These are phyloP conservation scores for Aegilops speltoides DNA, from an alignment of 176 grass and related monocot genomes.

Conservation along the genomic window DNA sequence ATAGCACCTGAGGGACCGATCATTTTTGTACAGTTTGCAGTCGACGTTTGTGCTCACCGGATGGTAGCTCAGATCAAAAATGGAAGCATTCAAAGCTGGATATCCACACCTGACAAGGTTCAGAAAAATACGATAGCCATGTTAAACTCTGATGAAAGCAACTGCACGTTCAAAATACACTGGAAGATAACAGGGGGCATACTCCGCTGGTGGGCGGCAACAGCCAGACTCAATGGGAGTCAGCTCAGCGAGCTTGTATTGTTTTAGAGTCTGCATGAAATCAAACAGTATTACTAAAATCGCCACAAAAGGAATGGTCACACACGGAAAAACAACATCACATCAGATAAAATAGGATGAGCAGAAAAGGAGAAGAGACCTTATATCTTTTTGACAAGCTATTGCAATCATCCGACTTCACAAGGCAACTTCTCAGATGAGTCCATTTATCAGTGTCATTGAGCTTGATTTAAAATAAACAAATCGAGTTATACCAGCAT, in stretches of 20 bases:
- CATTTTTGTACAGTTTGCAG: constrained; percentile 92
- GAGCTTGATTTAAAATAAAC: constrained; percentile 44
- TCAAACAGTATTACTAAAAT: constrained; percentile 19
- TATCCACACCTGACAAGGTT: constrained; percentile 72
- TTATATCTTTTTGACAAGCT: constrained; percentile 87
- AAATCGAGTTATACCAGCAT: constrained; percentile 1
- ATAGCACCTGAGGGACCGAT: constrained; percentile 59
- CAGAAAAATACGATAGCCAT: neutral
- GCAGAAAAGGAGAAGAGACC: constrained; percentile 37
- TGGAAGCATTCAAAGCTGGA: constrained; percentile 74
- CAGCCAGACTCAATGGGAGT: constrained; percentile 90
- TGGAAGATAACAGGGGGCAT: constrained; percentile 23
- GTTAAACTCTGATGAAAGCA: neutral
- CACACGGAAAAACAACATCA: neutral
- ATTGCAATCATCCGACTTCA: constrained; percentile 91
- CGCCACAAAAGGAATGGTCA: neutral
- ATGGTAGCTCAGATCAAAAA: constrained; percentile 86
- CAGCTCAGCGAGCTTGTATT: constrained; percentile 83
- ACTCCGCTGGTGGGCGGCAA: constrained; percentile 89
- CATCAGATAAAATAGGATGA: neutral
- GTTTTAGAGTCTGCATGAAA: constrained; percentile 62
- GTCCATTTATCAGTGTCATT: constrained; percentile 80
- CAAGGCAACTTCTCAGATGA: constrained; percentile 86
- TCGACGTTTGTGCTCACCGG: constrained; percentile 72
- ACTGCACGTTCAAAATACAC: neutral